These are phyloP conservation scores for Dichotomocladium elegans DNA, from an alignment of 371 early-diverging fungal genomes.

Conservation along the genomic window DNA sequence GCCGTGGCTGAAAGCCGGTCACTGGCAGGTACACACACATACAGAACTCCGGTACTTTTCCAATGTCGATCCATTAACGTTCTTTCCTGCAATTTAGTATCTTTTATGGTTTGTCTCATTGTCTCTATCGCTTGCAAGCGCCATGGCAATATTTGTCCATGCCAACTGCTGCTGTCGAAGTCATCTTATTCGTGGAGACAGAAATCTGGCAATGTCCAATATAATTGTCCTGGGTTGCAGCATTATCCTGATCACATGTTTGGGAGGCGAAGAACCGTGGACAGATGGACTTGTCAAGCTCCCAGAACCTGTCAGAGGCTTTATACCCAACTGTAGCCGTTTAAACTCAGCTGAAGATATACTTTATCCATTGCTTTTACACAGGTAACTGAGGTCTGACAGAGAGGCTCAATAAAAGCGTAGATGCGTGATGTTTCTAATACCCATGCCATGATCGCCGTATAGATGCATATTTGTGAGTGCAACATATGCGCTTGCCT, in stretches of 20 bases:
- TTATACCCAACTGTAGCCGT: conserved; percentile 20
- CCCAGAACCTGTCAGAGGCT: conserved; percentile 28
- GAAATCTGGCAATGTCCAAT: conserved; percentile 21
- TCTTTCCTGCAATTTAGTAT: conserved; percentile 15
- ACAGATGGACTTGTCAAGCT: conserved; percentile 30
- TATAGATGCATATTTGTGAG: conserved; percentile 5
- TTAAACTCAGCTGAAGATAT: conserved; percentile 22
- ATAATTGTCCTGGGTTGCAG: conserved; percentile 2
- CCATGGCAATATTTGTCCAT: conserved; percentile 22
- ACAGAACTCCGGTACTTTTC: not conserved
- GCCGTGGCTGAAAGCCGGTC: conserved; percentile 29
- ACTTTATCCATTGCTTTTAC: conserved; percentile 30
- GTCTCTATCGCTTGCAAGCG: conserved; percentile 17
- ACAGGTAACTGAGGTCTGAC: too few species aligned
- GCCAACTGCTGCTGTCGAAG: conserved; percentile 26
- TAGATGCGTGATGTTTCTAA: not conserved
- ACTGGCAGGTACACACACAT: conserved; percentile 28
- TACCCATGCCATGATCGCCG: too few species aligned
- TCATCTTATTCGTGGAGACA: conserved; percentile 28
- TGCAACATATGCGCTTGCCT: too few species aligned
- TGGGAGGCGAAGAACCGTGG: conserved; percentile 34
- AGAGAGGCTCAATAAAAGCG: too few species aligned
- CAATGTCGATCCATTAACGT: not conserved
- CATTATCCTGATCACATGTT: conserved; percentile 18
- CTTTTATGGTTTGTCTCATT: conserved; percentile 24